Percentiles rank a stretch among this genome's conserved stretches.
These are phyloP conservation scores for Penicillium sumatraense DNA, from an alignment of 2,329 filamentous ascomycete species.

Conservation along the genomic window DNA sequence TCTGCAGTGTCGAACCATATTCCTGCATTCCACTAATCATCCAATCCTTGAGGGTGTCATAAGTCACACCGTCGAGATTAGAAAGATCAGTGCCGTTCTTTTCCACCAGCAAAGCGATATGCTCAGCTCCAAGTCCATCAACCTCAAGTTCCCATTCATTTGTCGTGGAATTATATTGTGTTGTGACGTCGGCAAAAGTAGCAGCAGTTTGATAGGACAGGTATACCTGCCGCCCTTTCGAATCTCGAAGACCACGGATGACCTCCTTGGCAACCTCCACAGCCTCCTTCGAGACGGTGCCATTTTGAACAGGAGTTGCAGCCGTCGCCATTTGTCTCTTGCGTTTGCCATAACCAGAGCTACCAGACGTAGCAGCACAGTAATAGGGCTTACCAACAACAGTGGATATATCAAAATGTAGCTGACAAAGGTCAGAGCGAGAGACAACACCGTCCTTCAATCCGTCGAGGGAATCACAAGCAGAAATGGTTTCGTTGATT, in stretches of 20 bases:
- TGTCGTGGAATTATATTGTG: slow-evolving; percentile 15
- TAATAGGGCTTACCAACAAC: slow-evolving; percentile 51
- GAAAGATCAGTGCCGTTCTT: slow-evolving; percentile 43
- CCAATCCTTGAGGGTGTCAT: slow-evolving; percentile 59
- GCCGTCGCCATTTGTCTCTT: slow-evolving; percentile 26
- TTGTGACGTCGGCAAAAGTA: slow-evolving; percentile 14
- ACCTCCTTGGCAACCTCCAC: slow-evolving; percentile 17
- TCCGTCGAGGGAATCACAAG: slow-evolving; percentile 51
- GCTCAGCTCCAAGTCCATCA: slow-evolving; percentile 14
- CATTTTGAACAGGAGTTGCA: slow-evolving; percentile 15
- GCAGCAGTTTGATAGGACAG: slow-evolving; percentile 19
- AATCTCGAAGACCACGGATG: slow-evolving; percentile 17
- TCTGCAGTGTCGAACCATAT: slow-evolving; percentile 57
- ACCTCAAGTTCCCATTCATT: slow-evolving; percentile 19
- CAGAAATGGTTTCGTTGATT: slow-evolving; percentile 7
- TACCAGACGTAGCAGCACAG: slow-evolving; percentile 39
- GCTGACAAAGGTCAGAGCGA: slow-evolving; percentile 51
- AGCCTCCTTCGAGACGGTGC: slow-evolving; percentile 17
- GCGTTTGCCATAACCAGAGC: slow-evolving; percentile 28
- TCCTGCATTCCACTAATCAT: slow-evolving; percentile 52
- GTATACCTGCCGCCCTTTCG: slow-evolving; percentile 17
- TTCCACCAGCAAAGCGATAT: slow-evolving; percentile 16
- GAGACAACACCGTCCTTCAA: slow-evolving; percentile 57
- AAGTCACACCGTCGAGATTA: slow-evolving; percentile 55
- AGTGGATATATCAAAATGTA: slow-evolving; percentile 48